These are phyloP conservation scores for Calonectria leucothoes DNA, from an alignment of 2,329 filamentous ascomycete genomes.

Conservation along the genomic window DNA sequence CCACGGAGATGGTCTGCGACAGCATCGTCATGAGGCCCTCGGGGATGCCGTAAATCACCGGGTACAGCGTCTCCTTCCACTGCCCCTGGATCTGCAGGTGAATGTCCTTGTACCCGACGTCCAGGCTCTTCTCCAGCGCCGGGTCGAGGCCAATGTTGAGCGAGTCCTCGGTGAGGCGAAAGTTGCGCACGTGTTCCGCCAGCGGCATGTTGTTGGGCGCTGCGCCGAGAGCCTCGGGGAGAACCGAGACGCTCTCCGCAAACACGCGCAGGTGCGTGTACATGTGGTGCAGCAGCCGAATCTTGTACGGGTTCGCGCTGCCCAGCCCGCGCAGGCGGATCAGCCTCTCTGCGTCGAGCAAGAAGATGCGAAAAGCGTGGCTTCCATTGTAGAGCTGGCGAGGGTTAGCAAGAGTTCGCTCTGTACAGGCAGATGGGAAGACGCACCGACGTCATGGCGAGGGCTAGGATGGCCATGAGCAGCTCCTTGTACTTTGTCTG, in stretches of 20 bases:
- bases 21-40: conserved; percentile 54
- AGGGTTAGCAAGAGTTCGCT: background rate
- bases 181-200: conserved; percentile 33
- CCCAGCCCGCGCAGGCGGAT: conserved; percentile 51
- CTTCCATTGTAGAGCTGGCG: conserved; percentile 31
- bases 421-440: rapidly evolving
- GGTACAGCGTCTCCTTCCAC: conserved; percentile 55
- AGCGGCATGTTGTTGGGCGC: background rate
- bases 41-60: conserved; percentile 57
- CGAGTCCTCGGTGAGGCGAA: conserved; percentile 42
- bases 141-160: conserved; percentile 44
- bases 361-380: conserved; percentile 36
- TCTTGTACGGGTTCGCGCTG: conserved; percentile 53
- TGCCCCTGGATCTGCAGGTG: conserved; percentile 54
- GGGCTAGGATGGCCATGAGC: conserved; percentile 54
- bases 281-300: conserved; percentile 58
- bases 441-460: conserved; percentile 39
- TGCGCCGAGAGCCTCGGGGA: conserved; percentile 16
- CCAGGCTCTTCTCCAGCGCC: conserved; percentile 44
- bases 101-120: conserved; percentile 56
- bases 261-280: conserved; percentile 59
- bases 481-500: conserved; percentile 56
- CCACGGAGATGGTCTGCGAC: conserved; percentile 55
- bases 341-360: conserved; percentile 56
- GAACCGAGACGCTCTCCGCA: conserved; percentile 52